These are phyloP conservation scores for Leccinum variicolor DNA, from an alignment of 768 basidiomycete species.

Conservation along the genomic window DNA sequence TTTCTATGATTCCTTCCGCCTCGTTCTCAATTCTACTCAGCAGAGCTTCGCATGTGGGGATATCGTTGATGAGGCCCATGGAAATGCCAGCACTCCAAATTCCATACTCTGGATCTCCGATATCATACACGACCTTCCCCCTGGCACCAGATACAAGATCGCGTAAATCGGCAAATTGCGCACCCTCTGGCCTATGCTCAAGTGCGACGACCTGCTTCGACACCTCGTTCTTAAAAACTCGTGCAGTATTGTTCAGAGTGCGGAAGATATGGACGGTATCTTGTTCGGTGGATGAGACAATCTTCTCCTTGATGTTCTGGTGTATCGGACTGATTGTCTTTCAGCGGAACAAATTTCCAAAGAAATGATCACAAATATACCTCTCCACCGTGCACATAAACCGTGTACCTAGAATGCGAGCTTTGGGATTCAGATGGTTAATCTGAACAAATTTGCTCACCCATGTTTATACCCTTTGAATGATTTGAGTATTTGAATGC, in stretches of 20 bases:
- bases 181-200: constrained; percentile 77
- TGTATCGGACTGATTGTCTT: constrained; percentile 69
- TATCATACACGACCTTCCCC: constrained; percentile 74
- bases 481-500: background rate
- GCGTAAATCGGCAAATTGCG: constrained; percentile 81
- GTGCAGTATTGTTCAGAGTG: constrained; percentile 76
- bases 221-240: constrained; percentile 86
- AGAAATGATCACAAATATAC: constrained; percentile 31
- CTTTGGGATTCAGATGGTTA: background rate
- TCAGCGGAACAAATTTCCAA: background rate
- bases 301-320: constrained; percentile 85
- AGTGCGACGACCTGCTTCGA: constrained; percentile 81
- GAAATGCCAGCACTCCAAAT: constrained; percentile 75
- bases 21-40: constrained; percentile 69
- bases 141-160: constrained; percentile 73
- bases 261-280: constrained; percentile 92
- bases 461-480: constrained; percentile 83
- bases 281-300: constrained; percentile 76
- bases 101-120: constrained; percentile 82
- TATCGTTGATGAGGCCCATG: constrained; percentile 75
- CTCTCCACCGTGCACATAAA: constrained; percentile 92
- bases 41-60: constrained; percentile 77
- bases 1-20: constrained; percentile 62
- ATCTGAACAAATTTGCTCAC: constrained; percentile 16
- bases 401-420: constrained; percentile 51